phyloP scores from a whole-genome alignment of 139 green algal genomes.

The Edaphochlamys debaryana region DNA sequence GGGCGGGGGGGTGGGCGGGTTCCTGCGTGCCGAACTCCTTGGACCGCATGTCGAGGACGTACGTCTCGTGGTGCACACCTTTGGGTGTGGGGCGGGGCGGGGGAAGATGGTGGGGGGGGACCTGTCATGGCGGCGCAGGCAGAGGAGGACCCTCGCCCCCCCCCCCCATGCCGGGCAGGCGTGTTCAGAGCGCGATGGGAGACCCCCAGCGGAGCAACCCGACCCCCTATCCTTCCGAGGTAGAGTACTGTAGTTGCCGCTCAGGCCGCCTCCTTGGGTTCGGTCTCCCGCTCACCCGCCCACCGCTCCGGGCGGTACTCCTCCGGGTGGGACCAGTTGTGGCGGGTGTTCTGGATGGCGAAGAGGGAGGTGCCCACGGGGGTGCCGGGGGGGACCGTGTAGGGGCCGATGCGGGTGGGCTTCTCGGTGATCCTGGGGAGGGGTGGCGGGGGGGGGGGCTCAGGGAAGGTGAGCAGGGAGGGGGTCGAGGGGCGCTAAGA shows the following conservation, averaged over 20 bases:
- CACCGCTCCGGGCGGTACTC: constrained; percentile 29
- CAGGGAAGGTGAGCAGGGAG: too few relatives aligned
- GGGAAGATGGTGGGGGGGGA: too few relatives aligned
- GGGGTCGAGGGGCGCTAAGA: too few relatives aligned
- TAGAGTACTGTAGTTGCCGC: too few relatives aligned
- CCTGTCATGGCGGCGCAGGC: too few relatives aligned
- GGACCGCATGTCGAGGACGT: constrained; percentile 49
- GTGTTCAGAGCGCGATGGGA: neutral
- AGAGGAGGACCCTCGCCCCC: neutral
- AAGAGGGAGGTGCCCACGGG: constrained; percentile 24
- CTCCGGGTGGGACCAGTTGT: constrained; percentile 22
- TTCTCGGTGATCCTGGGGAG: neutral
- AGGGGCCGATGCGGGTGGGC: constrained; percentile 22
- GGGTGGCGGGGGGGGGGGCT: neutral
- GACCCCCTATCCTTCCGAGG: too few relatives aligned
- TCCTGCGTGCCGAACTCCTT: neutral
- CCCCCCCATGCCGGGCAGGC: constrained; percentile 23
- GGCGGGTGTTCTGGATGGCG: constrained; percentile 37
- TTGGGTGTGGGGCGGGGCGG: too few relatives aligned
- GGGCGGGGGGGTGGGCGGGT: neutral
- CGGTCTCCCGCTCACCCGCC: constrained; percentile 12
- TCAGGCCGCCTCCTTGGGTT: too few relatives aligned
- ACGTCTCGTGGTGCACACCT: constrained; percentile 59
- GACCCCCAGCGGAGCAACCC: too few relatives aligned
- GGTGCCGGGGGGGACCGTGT: constrained; percentile 24